These are phyloP conservation scores for Diaporthe sp. DNA, from an alignment of 2,329 filamentous ascomycete species.

Conservation along the genomic window DNA sequence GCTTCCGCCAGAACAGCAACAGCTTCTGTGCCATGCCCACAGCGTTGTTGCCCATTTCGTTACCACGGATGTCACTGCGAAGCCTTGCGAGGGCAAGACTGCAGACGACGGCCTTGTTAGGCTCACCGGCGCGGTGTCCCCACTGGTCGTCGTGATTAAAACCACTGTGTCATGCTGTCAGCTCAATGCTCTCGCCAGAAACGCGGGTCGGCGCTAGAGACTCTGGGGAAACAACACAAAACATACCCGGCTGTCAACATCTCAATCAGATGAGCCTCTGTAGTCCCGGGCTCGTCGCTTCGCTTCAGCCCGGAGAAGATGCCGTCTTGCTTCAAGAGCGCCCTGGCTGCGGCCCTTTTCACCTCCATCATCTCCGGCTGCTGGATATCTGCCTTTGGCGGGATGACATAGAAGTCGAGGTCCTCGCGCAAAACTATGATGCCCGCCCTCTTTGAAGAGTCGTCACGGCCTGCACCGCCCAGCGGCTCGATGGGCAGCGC, in stretches of 20 bases:
- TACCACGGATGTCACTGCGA: slow-evolving; percentile 90
- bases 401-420: slow-evolving; percentile 97
- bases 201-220: background rate
- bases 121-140: slow-evolving; percentile 97
- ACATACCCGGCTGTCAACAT: slow-evolving; percentile 98
- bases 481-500: slow-evolving; percentile 78
- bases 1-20: slow-evolving; percentile 97
- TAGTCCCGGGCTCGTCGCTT: slow-evolving; percentile 95
- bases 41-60: slow-evolving; percentile 78
- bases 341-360: slow-evolving; percentile 89
- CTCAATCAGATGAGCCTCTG: slow-evolving; percentile 97
- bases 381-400: slow-evolving; percentile 84
- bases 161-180: slow-evolving; percentile 67
- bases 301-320: slow-evolving; percentile 96
- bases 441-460: slow-evolving; percentile 89
- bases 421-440: slow-evolving; percentile 98
- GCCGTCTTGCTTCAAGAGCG: slow-evolving; percentile 88
- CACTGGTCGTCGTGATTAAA: slow-evolving; percentile 96
- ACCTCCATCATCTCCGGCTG: slow-evolving; percentile 94
- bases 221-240: background rate
- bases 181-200: background rate
- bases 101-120: slow-evolving; percentile 98
- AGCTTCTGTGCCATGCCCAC: slow-evolving; percentile 99
- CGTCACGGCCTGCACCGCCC: slow-evolving; percentile 73
- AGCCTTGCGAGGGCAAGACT: slow-evolving; percentile 92